Conservation (phyloP, 2,329 filamentous ascomycete species). For the Lasiodiplodia sp. region DNA sequence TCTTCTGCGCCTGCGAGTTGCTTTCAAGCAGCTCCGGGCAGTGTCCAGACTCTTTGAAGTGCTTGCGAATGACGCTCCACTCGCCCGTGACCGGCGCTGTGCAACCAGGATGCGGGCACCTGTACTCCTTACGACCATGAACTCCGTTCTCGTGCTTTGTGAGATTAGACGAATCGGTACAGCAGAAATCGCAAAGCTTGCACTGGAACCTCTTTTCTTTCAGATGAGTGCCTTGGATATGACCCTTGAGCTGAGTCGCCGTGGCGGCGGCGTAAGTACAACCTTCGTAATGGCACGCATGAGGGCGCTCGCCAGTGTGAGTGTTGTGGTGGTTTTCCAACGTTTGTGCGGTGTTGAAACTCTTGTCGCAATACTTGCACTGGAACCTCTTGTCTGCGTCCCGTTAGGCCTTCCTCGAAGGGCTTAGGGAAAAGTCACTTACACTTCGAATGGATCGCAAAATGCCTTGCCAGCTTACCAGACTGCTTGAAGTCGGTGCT, state of each 20-base stretch:
- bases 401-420: not conserved
- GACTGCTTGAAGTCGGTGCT: slow-evolving; percentile 50
- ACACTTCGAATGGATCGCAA: slow-evolving; percentile 46
- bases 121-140: slow-evolving; percentile 35
- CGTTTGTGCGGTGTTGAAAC: slow-evolving; percentile 50
- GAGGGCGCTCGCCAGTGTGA: slow-evolving; percentile 47
- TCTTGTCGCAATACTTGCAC: slow-evolving; percentile 48
- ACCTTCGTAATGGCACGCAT: slow-evolving; percentile 41
- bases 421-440: not conserved
- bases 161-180: slow-evolving; percentile 46
- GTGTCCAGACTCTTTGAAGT: slow-evolving; percentile 46
- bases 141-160: slow-evolving; percentile 44
- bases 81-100: slow-evolving; percentile 48
- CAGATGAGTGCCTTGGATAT: slow-evolving; percentile 47
- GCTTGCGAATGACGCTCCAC: slow-evolving; percentile 50
- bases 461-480: slow-evolving; percentile 47
- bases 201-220: slow-evolving; percentile 48
- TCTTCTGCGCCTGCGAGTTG: slow-evolving; percentile 42
- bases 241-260: slow-evolving; percentile 44
- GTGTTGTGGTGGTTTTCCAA: slow-evolving; percentile 50
- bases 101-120: slow-evolving; percentile 46
- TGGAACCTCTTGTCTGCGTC: slow-evolving; percentile 43
- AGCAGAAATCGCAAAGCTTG: slow-evolving; percentile 48
- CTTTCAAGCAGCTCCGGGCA: slow-evolving; percentile 46
- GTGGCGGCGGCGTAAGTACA: slow-evolving; percentile 49